phyloP scores from a whole-genome alignment of 805 yeast species.

The Myxozyma neglecta region DNA sequence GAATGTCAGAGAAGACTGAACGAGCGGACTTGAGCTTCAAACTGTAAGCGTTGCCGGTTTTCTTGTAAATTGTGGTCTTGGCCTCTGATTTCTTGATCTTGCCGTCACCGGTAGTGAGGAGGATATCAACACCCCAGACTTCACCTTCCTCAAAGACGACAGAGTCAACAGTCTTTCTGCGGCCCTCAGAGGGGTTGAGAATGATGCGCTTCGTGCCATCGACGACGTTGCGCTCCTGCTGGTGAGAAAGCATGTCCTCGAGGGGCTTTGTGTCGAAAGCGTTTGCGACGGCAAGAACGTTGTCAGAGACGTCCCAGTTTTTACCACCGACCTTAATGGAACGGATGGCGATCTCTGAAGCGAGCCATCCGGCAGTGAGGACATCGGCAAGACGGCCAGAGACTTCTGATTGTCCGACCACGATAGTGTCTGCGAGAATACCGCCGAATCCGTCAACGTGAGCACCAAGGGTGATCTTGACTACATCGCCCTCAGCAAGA shows the following conservation, averaged over 20 bases:
- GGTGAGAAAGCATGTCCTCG: conserved; percentile 75
- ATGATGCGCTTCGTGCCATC: conserved; percentile 77
- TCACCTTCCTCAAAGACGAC: conserved; percentile 70
- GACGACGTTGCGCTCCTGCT: conserved; percentile 63
- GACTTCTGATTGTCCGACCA: conserved; percentile 54
- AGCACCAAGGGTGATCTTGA: conserved; percentile 69
- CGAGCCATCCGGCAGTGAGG: conserved; percentile 68
- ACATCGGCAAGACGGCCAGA: conserved; percentile 66
- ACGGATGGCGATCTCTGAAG: conserved; percentile 78
- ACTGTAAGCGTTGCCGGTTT: conserved; percentile 60
- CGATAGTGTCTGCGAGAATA: conserved; percentile 65
- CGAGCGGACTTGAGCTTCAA: conserved; percentile 73
- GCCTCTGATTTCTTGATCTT: conserved; percentile 55
- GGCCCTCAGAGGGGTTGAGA: conserved; percentile 69
- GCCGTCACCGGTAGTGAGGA: conserved; percentile 68
- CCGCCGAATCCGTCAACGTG: conserved; percentile 77
- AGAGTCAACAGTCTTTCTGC: conserved; percentile 62
- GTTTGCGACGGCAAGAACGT: conserved; percentile 62
- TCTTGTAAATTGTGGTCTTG: conserved; percentile 69
- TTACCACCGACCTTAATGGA: conserved; percentile 63
- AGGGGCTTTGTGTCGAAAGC: conserved; percentile 60
- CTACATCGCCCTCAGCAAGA: conserved; percentile 67
- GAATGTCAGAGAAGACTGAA: conserved; percentile 63
- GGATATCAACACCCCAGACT: conserved; percentile 73
- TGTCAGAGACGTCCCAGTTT: conserved; percentile 72